Conservation (phyloP, 1,284 basidiomycete genomes). For the Ganoderma lucidum region DNA sequence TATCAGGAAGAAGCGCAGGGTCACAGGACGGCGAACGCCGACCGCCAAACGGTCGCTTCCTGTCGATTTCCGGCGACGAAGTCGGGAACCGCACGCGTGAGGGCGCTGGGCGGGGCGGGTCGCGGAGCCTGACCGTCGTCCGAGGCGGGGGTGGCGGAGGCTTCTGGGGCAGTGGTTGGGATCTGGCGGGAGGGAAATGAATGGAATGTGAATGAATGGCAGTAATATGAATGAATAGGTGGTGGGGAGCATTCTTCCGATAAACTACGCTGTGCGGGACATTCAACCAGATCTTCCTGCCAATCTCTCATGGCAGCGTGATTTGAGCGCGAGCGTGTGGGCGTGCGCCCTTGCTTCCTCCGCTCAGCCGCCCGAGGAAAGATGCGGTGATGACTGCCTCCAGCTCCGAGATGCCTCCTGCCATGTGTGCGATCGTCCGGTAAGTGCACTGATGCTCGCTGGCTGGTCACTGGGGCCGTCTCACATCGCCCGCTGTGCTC, state of each 20-base stretch:
- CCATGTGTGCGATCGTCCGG: constrained; percentile 5
- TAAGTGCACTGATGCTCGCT: background rate
- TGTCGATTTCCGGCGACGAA: constrained; percentile 9
- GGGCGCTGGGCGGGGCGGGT: background rate
- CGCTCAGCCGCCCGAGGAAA: constrained; percentile 3
- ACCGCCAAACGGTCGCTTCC: constrained; percentile 24
- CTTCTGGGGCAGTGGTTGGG: background rate
- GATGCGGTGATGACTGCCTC: background rate
- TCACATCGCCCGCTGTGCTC: background rate
- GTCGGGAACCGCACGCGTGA: constrained; percentile 2
- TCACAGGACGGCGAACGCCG: constrained; percentile 37
- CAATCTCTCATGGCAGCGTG: constrained; percentile 23
- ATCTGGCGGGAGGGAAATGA: constrained; percentile 16
- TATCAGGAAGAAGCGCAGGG: constrained; percentile 27
- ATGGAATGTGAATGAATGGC: constrained; percentile 18
- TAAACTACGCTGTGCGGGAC: constrained; percentile 18
- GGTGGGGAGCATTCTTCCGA: constrained; percentile 25
- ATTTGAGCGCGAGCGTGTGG: constrained; percentile 5
- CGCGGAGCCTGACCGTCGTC: constrained; percentile 8
- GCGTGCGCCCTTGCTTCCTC: background rate
- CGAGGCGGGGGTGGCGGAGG: constrained; percentile 1
- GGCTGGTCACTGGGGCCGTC: background rate
- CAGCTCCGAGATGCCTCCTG: background rate
- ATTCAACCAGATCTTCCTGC: constrained; percentile 33
- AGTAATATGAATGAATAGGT: constrained; percentile 13